Evolutionary conservation across 441 rosid genomes (phyloP).

Genomic region (Erysimum pusillum): DNA sequence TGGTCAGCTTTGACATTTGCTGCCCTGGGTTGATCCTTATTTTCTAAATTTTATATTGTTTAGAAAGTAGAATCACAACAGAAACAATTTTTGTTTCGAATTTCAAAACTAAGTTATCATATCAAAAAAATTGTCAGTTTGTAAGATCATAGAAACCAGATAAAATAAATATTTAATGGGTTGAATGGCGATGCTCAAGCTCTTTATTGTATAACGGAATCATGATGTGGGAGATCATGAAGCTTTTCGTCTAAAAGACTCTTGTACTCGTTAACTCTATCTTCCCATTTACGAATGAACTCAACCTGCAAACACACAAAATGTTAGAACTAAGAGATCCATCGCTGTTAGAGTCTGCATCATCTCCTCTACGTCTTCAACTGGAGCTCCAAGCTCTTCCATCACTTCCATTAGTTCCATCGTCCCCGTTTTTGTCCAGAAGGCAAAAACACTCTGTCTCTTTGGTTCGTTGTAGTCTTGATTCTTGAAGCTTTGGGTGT

Average conservation of each 20-base stretch:
- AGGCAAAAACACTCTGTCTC: slow-evolving; percentile 77
- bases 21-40: too few species aligned
- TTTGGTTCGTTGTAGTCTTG: slow-evolving; percentile 58
- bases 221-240: slow-evolving; percentile 52
- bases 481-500: slow-evolving; percentile 59
- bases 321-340: slow-evolving; percentile 88
- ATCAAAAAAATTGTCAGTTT: too few species aligned
- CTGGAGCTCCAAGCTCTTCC: slow-evolving; percentile 98
- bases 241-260: slow-evolving; percentile 71
- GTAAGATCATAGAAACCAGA: too few species aligned
- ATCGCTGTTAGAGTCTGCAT: slow-evolving; percentile 92
- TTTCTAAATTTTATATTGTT: too few species aligned
- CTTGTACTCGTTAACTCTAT: slow-evolving; percentile 69
- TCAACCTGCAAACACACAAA: slow-evolving; percentile 63
- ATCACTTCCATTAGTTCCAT: slow-evolving; percentile 93
- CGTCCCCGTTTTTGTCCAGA: slow-evolving; percentile 93
- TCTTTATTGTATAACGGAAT: slow-evolving; percentile 66
- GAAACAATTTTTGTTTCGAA: too few species aligned
- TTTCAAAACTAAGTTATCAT: too few species aligned
- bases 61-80: too few species aligned
- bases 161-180: slow-evolving; percentile 21
- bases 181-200: slow-evolving; percentile 52
- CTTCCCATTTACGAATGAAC: slow-evolving; percentile 76
- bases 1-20: too few species aligned
- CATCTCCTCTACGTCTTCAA: slow-evolving; percentile 93